Conservation (phyloP, 176 grass and related monocot genomes). For the Calamus simplicifolius region DNA sequence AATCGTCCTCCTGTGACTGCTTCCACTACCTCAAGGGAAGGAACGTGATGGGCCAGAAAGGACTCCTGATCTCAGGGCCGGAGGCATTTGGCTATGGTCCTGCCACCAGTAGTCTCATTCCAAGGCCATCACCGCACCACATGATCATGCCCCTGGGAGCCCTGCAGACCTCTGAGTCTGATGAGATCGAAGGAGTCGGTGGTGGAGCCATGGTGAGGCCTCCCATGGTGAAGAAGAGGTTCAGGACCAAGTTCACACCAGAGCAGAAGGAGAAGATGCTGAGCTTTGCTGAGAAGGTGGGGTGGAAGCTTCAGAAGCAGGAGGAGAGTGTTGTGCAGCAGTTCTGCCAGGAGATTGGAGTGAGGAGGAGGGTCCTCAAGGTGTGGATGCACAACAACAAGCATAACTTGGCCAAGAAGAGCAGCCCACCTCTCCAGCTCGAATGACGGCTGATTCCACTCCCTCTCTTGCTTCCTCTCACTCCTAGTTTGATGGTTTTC, state of each 20-base stretch:
- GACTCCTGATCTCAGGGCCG: constrained; percentile 10
- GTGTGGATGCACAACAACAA: constrained; percentile 99
- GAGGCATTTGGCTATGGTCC: constrained; percentile 24
- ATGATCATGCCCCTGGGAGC: constrained; percentile 78
- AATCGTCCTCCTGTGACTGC: constrained; percentile 5
- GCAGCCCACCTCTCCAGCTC: background rate
- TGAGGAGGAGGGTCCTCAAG: constrained; percentile 80
- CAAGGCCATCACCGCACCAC: constrained; percentile 16
- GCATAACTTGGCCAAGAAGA: constrained; percentile 65
- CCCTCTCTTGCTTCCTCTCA: background rate
- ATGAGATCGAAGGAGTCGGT: constrained; percentile 44
- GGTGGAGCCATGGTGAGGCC: constrained; percentile 17
- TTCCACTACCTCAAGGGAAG: constrained; percentile 19
- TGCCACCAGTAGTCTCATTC: constrained; percentile 24
- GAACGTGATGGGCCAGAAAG: constrained; percentile 15
- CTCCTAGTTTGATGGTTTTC: background rate
- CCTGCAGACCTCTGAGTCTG: constrained; percentile 86
- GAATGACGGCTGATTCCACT: background rate
- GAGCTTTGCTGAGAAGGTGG: constrained; percentile 64
- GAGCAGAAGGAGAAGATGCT: constrained; percentile 95
- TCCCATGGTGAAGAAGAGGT: constrained; percentile 40
- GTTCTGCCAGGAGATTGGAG: constrained; percentile 86
- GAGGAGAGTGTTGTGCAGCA: constrained; percentile 71
- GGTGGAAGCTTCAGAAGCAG: constrained; percentile 71
- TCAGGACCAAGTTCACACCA: constrained; percentile 70